Conservation (phyloP, 2,329 filamentous ascomycete genomes). For the Pestalotiopsis sp. region DNA sequence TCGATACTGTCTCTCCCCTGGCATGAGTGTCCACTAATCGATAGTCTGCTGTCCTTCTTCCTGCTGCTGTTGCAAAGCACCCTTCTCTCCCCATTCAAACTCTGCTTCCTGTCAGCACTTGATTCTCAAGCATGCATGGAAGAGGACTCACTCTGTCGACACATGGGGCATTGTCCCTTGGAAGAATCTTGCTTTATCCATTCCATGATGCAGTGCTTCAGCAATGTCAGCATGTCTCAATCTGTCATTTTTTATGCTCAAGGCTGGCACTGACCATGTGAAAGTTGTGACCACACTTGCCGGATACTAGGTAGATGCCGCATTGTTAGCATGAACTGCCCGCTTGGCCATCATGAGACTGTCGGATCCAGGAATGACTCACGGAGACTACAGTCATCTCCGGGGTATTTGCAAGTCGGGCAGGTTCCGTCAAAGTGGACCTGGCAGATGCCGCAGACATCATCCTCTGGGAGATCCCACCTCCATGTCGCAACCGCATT, state of each 20-base stretch:
- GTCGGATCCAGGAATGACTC: constrained; percentile 38
- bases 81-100: constrained; percentile 33
- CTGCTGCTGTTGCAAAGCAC: constrained; percentile 19
- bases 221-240: constrained; percentile 20
- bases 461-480: constrained; percentile 96
- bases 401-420: constrained; percentile 96
- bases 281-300: constrained; percentile 96
- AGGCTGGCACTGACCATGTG: constrained; percentile 82
- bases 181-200: constrained; percentile 97
- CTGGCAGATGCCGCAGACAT: constrained; percentile 98
- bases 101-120: constrained; percentile 24
- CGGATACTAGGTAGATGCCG: constrained; percentile 67
- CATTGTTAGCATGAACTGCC: constrained; percentile 11
- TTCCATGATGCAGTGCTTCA: constrained; percentile 88
- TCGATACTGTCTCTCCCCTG: background rate
- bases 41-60: constrained; percentile 22
- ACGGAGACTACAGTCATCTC: constrained; percentile 93
- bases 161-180: constrained; percentile 97
- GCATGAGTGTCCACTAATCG: background rate
- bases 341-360: background rate
- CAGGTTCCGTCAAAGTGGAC: constrained; percentile 98
- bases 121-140: background rate
- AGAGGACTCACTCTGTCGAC: constrained; percentile 74
- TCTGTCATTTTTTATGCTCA: constrained; percentile 2
- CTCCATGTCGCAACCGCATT: constrained; percentile 94